Percentiles rank a stretch among this genome's conserved stretches.
Evolutionary conservation across 164 flowering plant species (phyloP).

Genomic region (Buxus sempervirens): DNA sequence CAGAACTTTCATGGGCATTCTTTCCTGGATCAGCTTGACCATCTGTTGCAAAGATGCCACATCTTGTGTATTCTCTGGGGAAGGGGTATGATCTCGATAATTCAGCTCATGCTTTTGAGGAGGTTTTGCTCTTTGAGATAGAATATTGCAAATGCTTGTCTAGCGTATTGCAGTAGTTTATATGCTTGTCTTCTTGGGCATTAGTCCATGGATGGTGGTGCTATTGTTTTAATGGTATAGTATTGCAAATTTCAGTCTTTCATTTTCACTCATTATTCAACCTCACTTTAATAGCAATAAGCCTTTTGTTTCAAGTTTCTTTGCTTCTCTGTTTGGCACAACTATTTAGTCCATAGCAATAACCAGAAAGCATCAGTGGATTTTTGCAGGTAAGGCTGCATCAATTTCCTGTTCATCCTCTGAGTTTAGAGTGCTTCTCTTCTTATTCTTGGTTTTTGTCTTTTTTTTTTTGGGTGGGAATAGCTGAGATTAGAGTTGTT

Average conservation of each 20-base stretch:
- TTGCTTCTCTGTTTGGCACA: conserved; percentile 37
- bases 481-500: no score
- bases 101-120: neutral
- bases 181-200: no score
- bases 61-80: conserved; percentile 63
- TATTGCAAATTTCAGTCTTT: no score
- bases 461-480: no score
- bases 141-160: no score
- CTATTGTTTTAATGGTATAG: no score
- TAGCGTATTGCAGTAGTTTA: no score
- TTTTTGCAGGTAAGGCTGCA: conserved; percentile 39
- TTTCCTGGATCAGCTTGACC: conserved; percentile 49
- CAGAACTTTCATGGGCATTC: conserved; percentile 32
- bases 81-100: conserved; percentile 63
- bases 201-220: no score
- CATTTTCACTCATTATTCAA: no score
- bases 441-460: no score
- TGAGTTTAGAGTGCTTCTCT: conserved; percentile 38
- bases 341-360: conserved; percentile 75
- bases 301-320: neutral
- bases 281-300: neutral
- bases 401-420: conserved; percentile 29
- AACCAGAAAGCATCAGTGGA: conserved; percentile 67
- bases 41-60: conserved; percentile 74
- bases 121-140: no score